Base-by-base conservation (phyloP, 1,139 yeast genomes). In the Saccharomyces hybrid region DNA sequence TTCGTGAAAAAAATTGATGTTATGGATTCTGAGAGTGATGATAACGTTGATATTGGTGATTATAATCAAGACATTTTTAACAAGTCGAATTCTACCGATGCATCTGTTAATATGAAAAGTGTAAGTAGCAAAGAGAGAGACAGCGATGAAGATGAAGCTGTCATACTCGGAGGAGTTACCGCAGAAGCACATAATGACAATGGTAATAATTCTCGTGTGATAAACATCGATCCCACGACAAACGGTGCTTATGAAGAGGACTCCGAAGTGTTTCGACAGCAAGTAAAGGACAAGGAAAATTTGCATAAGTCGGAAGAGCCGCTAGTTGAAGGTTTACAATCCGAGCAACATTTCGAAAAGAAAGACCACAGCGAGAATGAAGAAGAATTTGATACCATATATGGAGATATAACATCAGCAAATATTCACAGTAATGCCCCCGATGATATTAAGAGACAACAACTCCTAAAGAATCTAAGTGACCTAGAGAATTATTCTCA, bases 291-390 rank as follows among this genome's bases (percentile, higher is more conserved):
- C 14, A 69, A 63, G 13, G 69, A 66, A 5, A 70, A 66, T 32
- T 14, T n/a, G 13, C 69, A 69, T 3, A 67, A 71, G 7, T 61
- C 77, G 64, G 68, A 81, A 73, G 67, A 79, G 74, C 56, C 79
- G 32, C 84, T n/a, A 32, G 16, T n/a, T n/a, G 16, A 32, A 6
- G 4, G 8, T 32, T 32, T 32, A 32, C 38, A n/a, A 32, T 32
- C 6, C 9, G 38, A 32, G 14, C 16, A 32, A 9, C 32, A 29
- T 29, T 5, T 4, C 13, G n/a, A 11, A 8, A 32, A 32, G 8
- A n/a, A 32, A 5, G 16, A 32, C 16, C 8, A n/a, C 16, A 14
- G n/a, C 38, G 8, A n/a, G n/a, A 16, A 32, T n/a, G 38, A n/a
- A 32, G 38, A 32, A 32, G 38, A 32, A 5, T 16, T 5, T 5